Evolutionary conservation across 2,329 filamentous ascomycete species (phyloP), one percentile per base, ranked within the genome.

Genomic region (Teratosphaeria viscida): DNA sequence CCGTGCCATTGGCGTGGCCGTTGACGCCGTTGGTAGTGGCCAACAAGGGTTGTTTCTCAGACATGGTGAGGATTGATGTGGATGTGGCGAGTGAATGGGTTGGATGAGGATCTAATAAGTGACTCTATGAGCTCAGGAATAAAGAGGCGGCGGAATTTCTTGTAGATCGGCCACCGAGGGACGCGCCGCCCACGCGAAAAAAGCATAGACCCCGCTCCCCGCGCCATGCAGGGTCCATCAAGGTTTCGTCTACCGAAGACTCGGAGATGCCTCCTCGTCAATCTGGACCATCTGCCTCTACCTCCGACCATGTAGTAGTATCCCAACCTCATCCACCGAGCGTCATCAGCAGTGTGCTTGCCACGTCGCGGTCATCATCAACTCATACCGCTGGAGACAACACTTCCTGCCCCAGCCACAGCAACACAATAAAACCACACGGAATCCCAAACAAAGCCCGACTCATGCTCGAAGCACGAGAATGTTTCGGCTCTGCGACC

Each of bases 1-100:
- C 70, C 60, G 57, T 58, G 69, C 67, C 68, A 68, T 71, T 61
- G 53, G 49, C 56, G 19, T 49, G 56, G 19, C 54, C 52, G 34
- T 55, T 34, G 56, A 56, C 26, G 53, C 60, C 60, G 59, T 62
- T 62, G 58, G 60, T 52, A 12, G 53, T 32, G 29, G 29, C 29
- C 27, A 19, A 32, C 27, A 8, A 34, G 5, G 19, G 19, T 55
- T 14, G 19, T 14, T 43, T 5, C 4, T 43, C 4, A 43, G 12
- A 43, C 37, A 16, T 43, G 11, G 2, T 49, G n/a, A n/a, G n/a
- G 43, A 2, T n/a, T 19, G 16, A 8, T 49, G 19, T 49, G 43
- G 1, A 6, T 32, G 29, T 32, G 29, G 29, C 29, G 29, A 32
- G 11, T 43, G 10, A 43, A 43, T 10, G 35, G 7, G 16, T 5